These are phyloP conservation scores for Flaveria trinervia DNA, from an alignment of 129 eudicot genomes.

Conservation along the genomic window DNA sequence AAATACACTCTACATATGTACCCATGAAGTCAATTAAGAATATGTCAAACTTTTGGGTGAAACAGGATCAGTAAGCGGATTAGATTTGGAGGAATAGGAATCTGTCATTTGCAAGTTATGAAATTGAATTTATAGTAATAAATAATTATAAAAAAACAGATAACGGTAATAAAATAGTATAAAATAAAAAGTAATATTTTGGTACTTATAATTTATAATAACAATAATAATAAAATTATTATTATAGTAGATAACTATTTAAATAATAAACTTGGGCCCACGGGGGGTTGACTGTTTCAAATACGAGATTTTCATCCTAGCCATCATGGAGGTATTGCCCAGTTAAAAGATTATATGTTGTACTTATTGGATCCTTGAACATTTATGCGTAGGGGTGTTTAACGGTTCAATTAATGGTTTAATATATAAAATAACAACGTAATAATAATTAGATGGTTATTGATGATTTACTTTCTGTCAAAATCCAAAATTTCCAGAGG, in stretches of 20 bases:
- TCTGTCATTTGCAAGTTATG: background rate
- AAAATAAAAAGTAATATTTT: background rate
- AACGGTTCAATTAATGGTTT: no score
- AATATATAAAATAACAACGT: no score
- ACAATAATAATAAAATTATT: background rate
- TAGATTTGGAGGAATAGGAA: background rate
- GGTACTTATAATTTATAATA: background rate
- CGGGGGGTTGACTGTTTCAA: no score
- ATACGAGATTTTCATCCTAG: no score
- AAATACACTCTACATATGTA: constrained; percentile 55
- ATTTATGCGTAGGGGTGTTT: no score
- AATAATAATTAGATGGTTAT: background rate
- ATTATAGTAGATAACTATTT: background rate
- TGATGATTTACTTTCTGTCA: background rate
- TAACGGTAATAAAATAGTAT: background rate
- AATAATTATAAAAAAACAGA: background rate
- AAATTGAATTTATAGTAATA: background rate
- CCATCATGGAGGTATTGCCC: no score
- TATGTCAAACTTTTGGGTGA: background rate
- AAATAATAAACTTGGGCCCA: no score
- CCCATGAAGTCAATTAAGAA: background rate
- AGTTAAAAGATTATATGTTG: no score
- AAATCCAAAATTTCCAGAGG: background rate
- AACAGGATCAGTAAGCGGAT: background rate
- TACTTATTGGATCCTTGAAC: no score